A percentile compares a stretch with the other conserved stretches of the same genome.
Conservation (phyloP, 148 eudicot genomes). For the Fallopia convolvulus region DNA sequence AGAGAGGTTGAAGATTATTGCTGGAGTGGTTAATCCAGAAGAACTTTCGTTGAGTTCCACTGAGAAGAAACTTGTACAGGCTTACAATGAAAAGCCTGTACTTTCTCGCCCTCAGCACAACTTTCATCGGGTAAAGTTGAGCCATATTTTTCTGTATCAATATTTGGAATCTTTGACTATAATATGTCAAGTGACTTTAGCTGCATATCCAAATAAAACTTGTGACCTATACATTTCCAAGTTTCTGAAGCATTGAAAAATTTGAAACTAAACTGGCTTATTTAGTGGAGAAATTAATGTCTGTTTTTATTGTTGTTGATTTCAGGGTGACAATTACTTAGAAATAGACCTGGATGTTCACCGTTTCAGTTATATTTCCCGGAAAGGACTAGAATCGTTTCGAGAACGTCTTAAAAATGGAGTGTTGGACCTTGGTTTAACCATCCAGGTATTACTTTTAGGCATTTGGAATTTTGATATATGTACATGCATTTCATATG, state of each 20-base stretch:
- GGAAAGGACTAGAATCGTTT: conserved; percentile 80
- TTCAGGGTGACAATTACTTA: conserved; percentile 73
- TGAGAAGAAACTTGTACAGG: conserved; percentile 65
- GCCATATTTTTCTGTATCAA: background rate
- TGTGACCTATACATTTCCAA: background rate
- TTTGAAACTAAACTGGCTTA: background rate
- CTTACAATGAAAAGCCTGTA: conserved; percentile 91
- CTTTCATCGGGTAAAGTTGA: conserved; percentile 51
- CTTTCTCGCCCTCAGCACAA: conserved; percentile 95
- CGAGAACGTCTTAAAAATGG: conserved; percentile 55
- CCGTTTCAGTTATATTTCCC: conserved; percentile 76
- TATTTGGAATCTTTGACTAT: background rate
- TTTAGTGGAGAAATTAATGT: background rate
- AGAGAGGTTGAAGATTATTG: conserved; percentile 88
- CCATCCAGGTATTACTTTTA: conserved; percentile 51
- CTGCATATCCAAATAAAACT: background rate
- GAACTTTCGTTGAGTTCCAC: conserved; percentile 59
- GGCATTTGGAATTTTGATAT: background rate
- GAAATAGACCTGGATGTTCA: conserved; percentile 90
- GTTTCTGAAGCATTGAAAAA: background rate
- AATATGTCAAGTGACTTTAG: background rate
- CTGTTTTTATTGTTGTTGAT: background rate
- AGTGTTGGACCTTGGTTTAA: conserved; percentile 62
- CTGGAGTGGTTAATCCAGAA: conserved; percentile 77
- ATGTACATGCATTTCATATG: background rate